A percentile compares a stretch with the other conserved stretches of the same genome.
phyloP scores from a whole-genome alignment of 2,329 filamentous ascomycete genomes.

The Colletotrichum tamarilloi region DNA sequence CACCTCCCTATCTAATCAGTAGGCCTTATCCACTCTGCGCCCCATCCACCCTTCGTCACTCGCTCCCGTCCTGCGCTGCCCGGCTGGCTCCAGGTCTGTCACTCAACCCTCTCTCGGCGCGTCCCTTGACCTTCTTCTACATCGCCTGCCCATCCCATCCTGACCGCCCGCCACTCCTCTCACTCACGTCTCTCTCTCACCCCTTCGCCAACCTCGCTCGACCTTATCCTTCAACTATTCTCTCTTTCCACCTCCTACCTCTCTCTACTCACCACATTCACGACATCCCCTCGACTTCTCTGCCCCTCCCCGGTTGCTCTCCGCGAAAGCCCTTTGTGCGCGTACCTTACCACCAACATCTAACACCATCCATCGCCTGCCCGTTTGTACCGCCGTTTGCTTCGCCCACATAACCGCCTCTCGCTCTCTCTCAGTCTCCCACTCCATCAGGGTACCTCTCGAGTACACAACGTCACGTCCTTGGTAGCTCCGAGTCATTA shows the following conservation, averaged over 20 bases:
- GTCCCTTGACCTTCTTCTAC: conserved; percentile 32
- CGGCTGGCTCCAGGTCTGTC: conserved; percentile 19
- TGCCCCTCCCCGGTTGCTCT: conserved; percentile 6
- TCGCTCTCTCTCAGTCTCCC: background rate
- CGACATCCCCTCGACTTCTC: conserved; percentile 32
- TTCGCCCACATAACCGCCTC: background rate
- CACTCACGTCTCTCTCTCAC: conserved; percentile 2
- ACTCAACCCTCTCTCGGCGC: conserved; percentile 25
- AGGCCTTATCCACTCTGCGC: conserved; percentile 21
- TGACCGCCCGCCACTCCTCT: background rate
- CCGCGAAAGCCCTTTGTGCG: background rate
- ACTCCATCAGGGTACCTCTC: conserved; percentile 13
- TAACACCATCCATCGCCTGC: background rate
- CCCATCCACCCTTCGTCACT: conserved; percentile 30
- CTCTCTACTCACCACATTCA: background rate
- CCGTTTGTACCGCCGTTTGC: conserved; percentile 27
- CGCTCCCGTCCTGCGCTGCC: conserved; percentile 9
- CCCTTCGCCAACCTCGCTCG: conserved; percentile 22
- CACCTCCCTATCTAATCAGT: conserved; percentile 31
- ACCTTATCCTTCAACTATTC: background rate
- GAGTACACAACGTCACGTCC: conserved; percentile 20
- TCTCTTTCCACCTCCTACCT: conserved; percentile 3
- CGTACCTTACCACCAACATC: background rate
- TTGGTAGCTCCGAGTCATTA: conserved; percentile 38
- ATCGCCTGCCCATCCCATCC: conserved; percentile 27